These are phyloP conservation scores for Suillus variegatus DNA, from an alignment of 768 basidiomycete genomes.

Conservation along the genomic window DNA sequence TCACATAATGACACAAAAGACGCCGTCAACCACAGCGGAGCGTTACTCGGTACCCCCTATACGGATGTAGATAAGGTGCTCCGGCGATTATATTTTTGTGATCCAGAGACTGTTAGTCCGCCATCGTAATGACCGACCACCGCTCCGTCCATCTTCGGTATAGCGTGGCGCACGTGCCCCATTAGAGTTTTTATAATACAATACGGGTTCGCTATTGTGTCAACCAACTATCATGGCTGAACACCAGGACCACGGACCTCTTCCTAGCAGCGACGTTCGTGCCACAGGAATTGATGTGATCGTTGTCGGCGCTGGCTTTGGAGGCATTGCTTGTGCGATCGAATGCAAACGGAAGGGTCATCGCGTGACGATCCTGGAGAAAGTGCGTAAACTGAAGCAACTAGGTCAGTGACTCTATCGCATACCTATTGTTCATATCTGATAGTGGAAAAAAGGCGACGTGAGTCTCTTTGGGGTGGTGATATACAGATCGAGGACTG, in stretches of 20 bases:
- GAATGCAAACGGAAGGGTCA: slow-evolving; percentile 24
- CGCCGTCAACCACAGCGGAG: too few species aligned
- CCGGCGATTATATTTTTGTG: neutral
- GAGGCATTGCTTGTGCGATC: slow-evolving; percentile 31
- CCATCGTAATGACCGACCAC: neutral
- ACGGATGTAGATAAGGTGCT: neutral
- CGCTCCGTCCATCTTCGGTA: neutral
- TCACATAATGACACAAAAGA: neutral
- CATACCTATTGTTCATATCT: slow-evolving; percentile 5
- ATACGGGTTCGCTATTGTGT: neutral
- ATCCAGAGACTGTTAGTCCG: neutral
- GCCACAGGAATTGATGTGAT: slow-evolving; percentile 20
- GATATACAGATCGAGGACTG: neutral
- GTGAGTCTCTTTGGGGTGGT: slow-evolving; percentile 7
- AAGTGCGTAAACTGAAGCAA: slow-evolving; percentile 16
- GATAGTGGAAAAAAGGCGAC: slow-evolving; percentile 16
- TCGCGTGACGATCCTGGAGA: slow-evolving; percentile 24
- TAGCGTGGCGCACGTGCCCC: neutral
- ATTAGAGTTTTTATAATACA: neutral
- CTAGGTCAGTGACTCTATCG: slow-evolving; percentile 15
- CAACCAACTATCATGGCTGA: neutral
- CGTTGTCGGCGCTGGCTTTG: slow-evolving; percentile 27
- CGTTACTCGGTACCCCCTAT: neutral
- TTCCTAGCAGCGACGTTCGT: neutral
- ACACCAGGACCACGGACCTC: neutral